Evolutionary conservation across 192 early-diverging fungal genomes (phyloP), one percentile per base, ranked within the genome.

Genomic region (Umbelopsis sp.): DNA sequence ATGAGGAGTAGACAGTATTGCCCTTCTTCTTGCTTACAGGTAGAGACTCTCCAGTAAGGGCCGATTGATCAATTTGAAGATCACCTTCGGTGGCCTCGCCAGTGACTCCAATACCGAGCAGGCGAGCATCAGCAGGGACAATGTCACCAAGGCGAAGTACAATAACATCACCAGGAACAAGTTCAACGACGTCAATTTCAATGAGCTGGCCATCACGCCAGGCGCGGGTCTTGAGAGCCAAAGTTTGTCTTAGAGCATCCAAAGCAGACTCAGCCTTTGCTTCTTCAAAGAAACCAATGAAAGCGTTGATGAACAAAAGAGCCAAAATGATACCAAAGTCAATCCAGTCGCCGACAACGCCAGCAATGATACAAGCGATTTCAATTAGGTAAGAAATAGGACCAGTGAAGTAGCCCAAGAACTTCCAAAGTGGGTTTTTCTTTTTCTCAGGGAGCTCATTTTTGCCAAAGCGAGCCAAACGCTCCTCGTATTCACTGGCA

Each of bases 231-330:
- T 93, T 95, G 53, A 95, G 85, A 35, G 95, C 95, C 41, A 97
- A 87, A 30, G 94, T 97, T 83, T 95, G 92, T 77, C 94, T 95
- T 27, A 97, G 87, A 30, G 95, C 94, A 80, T 97, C 95, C 72
- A 97, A 84, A 49, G 95, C 95, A 16, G 91, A 91, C 69, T 97
- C 95, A 49, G 95, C 95, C 81, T 93, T 92, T 68, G 94, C 90
- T 82, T 97, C 95, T 77, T 97, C 95, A 67, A 93, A 85, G 72
- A 91, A 97, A 77, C 95, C 96, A 76, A 97, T 96, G 68, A 90
- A 83, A 41, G 96, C 96, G 78, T 97, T 97, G 83, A 91, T 86
- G 37, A 93, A 78, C 68, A 94, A 81, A 30, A 94, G 76, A 8
- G 81, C 93, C 49, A 91, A 71, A 71, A 95, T 93, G 69, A 95